A percentile compares a stretch with the other conserved stretches of the same genome.
Conservation (phyloP, 306 rosid genomes). For the Amphicarpaea edgeworthii region DNA sequence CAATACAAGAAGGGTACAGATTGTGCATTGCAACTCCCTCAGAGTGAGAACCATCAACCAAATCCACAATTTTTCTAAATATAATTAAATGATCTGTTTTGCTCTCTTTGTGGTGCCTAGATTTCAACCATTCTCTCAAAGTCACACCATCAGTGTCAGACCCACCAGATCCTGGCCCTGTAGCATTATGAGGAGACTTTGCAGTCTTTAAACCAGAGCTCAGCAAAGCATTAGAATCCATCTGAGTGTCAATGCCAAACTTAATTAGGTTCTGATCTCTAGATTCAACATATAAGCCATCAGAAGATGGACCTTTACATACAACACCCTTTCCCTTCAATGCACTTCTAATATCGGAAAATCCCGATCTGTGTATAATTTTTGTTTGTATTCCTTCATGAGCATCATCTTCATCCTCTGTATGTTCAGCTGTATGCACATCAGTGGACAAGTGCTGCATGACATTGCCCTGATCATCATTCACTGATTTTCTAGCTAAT, state of each 20-base stretch:
- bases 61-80: constrained; percentile 71
- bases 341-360: constrained; percentile 69
- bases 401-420: constrained; percentile 45
- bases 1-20: constrained; percentile 70
- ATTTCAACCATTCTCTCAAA: constrained; percentile 82
- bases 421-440: constrained; percentile 44
- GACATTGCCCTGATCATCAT: constrained; percentile 51
- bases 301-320: constrained; percentile 55
- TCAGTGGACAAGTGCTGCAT: constrained; percentile 43
- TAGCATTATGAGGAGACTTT: constrained; percentile 40
- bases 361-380: constrained; percentile 72
- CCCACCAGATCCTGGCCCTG: constrained; percentile 41
- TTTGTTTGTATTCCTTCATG: constrained; percentile 65
- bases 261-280: constrained; percentile 55
- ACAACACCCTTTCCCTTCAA: constrained; percentile 79
- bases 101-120: constrained; percentile 48
- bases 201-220: constrained; percentile 46
- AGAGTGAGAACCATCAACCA: constrained; percentile 65
- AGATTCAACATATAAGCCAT: constrained; percentile 44
- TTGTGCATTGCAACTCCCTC: constrained; percentile 66
- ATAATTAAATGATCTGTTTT: constrained; percentile 64
- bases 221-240: constrained; percentile 46
- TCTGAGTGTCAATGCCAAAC: constrained; percentile 49
- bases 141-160: constrained; percentile 60
- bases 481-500: constrained; percentile 51